These are phyloP conservation scores for Cutaneotrichosporon sp. DNA, from an alignment of 1,284 basidiomycete genomes.

Conservation along the genomic window DNA sequence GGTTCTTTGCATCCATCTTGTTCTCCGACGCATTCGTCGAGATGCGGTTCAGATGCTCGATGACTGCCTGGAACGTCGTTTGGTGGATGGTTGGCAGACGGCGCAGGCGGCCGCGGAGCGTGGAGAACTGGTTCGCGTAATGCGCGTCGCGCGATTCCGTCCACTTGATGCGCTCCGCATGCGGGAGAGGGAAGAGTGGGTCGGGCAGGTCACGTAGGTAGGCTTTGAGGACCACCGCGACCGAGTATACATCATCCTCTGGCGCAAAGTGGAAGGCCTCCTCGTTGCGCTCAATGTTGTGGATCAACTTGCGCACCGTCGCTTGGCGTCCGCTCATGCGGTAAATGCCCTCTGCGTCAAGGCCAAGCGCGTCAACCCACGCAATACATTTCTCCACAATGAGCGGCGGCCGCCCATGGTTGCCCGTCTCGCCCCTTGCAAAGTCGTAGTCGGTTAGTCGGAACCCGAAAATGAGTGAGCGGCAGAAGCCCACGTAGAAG, in stretches of 20 bases:
- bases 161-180: slow-evolving; percentile 78
- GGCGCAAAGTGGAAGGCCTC: slow-evolving; percentile 69
- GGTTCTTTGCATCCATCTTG: slow-evolving; percentile 90
- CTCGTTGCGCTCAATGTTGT: slow-evolving; percentile 86
- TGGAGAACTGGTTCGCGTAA: slow-evolving; percentile 63
- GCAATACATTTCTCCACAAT: slow-evolving; percentile 78
- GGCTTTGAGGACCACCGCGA: slow-evolving; percentile 89
- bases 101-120: slow-evolving; percentile 73
- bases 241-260: slow-evolving; percentile 79
- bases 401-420: slow-evolving; percentile 62
- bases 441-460: slow-evolving; percentile 88
- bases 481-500: slow-evolving; percentile 67
- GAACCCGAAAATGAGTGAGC: slow-evolving; percentile 80
- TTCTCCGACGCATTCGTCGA: slow-evolving; percentile 58
- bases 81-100: slow-evolving; percentile 82
- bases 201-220: slow-evolving; percentile 82
- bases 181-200: slow-evolving; percentile 79
- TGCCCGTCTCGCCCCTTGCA: slow-evolving; percentile 64
- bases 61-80: slow-evolving; percentile 75
- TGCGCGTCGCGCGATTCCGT: slow-evolving; percentile 70
- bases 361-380: slow-evolving; percentile 70
- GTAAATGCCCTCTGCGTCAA: slow-evolving; percentile 71
- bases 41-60: slow-evolving; percentile 81
- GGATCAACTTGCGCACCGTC: slow-evolving; percentile 68
- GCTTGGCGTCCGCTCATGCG: slow-evolving; percentile 67